These are phyloP conservation scores for Solanum phureja DNA, from an alignment of 257 asterid species.

Conservation along the genomic window DNA sequence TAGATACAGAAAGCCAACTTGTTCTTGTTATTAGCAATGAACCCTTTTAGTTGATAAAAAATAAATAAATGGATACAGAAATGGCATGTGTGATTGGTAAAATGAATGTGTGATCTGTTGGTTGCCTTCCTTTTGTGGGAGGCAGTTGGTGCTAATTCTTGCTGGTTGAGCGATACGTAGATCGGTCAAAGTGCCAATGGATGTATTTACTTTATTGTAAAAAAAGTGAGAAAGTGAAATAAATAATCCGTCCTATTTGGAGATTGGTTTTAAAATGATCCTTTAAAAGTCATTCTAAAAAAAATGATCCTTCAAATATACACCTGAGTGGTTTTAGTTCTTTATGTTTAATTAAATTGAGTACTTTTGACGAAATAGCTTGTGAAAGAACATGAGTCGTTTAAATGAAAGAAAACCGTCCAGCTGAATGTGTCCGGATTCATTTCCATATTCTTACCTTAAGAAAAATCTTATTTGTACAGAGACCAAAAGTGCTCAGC, in stretches of 20 bases:
- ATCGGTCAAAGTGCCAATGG: neutral
- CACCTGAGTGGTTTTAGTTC: neutral
- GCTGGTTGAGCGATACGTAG: neutral
- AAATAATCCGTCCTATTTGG: neutral
- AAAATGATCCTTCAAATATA: neutral
- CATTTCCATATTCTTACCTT: neutral
- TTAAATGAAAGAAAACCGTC: no score
- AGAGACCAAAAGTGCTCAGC: neutral
- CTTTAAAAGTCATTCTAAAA: neutral
- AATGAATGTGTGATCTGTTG: neutral
- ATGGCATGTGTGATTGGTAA: neutral
- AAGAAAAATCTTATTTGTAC: neutral
- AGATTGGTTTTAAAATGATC: neutral
- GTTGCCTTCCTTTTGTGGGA: neutral
- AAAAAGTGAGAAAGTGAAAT: neutral
- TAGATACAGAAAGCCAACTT: neutral
- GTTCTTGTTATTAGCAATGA: neutral
- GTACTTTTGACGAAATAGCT: neutral
- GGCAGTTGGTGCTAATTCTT: neutral
- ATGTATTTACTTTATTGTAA: neutral
- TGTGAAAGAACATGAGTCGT: neutral
- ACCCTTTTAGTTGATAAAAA: neutral
- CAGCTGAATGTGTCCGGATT: neutral
- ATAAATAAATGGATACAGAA: neutral
- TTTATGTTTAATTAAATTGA: neutral